Evolutionary conservation across 2,329 filamentous ascomycete species (phyloP), one percentile per base, ranked within the genome.

Genomic region (Botryotinia convoluta): DNA sequence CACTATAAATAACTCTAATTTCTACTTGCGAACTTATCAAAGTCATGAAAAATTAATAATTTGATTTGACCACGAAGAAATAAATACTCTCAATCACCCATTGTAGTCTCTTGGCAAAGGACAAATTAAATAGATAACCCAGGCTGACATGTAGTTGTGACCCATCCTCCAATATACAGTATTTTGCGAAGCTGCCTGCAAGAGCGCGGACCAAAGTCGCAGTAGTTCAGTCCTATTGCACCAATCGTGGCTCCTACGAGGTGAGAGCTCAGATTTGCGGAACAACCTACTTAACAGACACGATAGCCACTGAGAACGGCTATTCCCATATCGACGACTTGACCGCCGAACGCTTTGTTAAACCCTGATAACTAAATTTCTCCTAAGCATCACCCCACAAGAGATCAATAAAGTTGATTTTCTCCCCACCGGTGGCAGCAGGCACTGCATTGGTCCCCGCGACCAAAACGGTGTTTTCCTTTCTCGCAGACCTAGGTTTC

Each of bases 21-120:
- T 0, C 4, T n/a, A n/a, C 0, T 14, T 1, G 4, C 32, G 8
- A n/a, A 29, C 2, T 29, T 0, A 62, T 62, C 26, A 3, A 39
- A 62, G 60, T 42, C 39, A 5, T 18, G 26, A 44, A 6, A 6
- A 29, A 44, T 2, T 12, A 10, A 29, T 14, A 1, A 29, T 29
- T 42, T n/a, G 18, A 29, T 44, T 42, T 29, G 26, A 20, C 39
- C 29, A 63, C 4, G 16, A 63, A 63, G 2, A 42, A 44, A 7
- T 0, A 22, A 18, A 22, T 26, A 39, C 7, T n/a, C 6, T 39
- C 3, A 39, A 54, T 29, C 14, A n/a, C 22, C 6, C 35, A n/a
- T 9, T 9, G 14, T 9, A 12, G 7, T 39, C 35, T 4, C 22
- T n/a, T n/a, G 0, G 14, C 12, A 37, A 18, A n/a, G 22, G 7